Conservation (phyloP, 495 filamentous ascomycete species). For the Aspergillus homomorphus region DNA sequence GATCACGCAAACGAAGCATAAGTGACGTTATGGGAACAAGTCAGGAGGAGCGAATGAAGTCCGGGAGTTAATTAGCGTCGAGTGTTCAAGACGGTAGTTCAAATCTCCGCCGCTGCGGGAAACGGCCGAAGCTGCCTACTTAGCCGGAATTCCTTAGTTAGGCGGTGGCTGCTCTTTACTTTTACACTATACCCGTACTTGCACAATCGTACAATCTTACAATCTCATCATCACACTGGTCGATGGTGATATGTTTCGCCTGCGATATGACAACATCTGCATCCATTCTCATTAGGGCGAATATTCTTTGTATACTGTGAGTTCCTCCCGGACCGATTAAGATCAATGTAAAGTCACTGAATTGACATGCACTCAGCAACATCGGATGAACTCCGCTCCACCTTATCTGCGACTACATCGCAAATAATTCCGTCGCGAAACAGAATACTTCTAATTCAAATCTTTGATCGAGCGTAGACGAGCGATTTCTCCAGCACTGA, state of each 20-base stretch:
- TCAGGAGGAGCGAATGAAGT: conserved; percentile 1
- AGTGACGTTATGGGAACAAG: conserved; percentile 23
- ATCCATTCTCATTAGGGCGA: conserved; percentile 11
- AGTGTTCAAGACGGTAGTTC: not conserved
- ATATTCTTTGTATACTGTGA: not conserved
- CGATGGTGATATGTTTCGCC: conserved; percentile 19
- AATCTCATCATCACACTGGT: conserved; percentile 19
- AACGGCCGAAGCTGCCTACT: not conserved
- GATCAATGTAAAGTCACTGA: not conserved
- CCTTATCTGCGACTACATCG: not conserved
- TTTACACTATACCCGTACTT: no score
- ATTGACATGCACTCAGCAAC: not conserved
- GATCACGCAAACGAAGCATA: conserved; percentile 20
- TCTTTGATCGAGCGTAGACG: not conserved
- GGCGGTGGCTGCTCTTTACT: no score
- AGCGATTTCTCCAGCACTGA: not conserved
- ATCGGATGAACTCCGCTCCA: not conserved
- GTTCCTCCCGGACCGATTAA: not conserved
- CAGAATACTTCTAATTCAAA: not conserved
- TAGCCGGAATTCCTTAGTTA: no score
- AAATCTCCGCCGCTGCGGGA: not conserved
- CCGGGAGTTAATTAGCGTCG: conserved; percentile 9
- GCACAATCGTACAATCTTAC: not conserved
- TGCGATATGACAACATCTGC: conserved; percentile 19
- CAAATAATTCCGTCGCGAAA: not conserved